Evolutionary conservation across 1,284 basidiomycete genomes (phyloP), one percentile per base, ranked within the genome.

Genomic region (Erythrobasidium hasegawianum): DNA sequence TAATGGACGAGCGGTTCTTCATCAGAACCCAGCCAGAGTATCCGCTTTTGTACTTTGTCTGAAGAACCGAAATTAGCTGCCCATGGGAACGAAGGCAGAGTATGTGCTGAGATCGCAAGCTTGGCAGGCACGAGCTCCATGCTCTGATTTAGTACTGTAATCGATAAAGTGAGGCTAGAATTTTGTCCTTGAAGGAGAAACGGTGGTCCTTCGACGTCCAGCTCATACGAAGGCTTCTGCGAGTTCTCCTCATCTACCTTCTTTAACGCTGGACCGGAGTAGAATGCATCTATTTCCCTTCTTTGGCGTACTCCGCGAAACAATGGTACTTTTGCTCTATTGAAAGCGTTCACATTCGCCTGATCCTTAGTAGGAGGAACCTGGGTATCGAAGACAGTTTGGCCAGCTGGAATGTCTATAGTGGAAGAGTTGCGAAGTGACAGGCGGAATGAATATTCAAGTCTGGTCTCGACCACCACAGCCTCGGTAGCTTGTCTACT

Each of bases 361-460:
- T 18, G 26, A 14, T 40, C 38, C 7, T 3, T 22, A 18, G 3
- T n/a, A 41, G 55, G 33, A 16, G 33, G 33, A 14, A 29, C 22
- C 7, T 43, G 26, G 24, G 14, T 29, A 10, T 39, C 59, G 33
- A 53, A 60, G 18, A 60, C 59, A n/a, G 59, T 60, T n/a, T 22
- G 11, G 5, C 59, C 59, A 24, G 59, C 59, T 26, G 59, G 49
- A 49, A 53, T 18, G 10, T 60, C 49, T 18, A 60, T 60, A 5
- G 29, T 60, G 8, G 47, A 52, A 38, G 47, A 38, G 39, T 60
- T 60, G 18, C 33, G 59, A 29, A 60, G 59, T 7, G 45, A 24
- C n/a, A 60, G 9, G 8, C 59, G 59, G 29, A 60, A 60, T 22
- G 39, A 40, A 38, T 60, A 60, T 22, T 52, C 45, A 8, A 60